A percentile compares a stretch with the other conserved stretches of the same genome.
Conservation (phyloP, 306 rosid species). For the Cicer arietinum region DNA sequence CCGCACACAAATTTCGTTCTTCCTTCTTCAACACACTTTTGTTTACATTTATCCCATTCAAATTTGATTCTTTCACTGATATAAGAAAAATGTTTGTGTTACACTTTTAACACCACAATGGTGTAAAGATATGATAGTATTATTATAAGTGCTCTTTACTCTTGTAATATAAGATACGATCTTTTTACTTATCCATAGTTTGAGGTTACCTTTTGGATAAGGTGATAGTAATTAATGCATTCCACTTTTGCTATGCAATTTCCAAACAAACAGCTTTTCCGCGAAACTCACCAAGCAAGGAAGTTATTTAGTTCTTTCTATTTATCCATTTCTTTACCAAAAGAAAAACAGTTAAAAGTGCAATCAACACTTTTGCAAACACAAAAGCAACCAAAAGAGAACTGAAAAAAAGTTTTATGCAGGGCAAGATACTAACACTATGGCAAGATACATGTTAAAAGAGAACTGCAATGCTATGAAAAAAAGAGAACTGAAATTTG, state of each 20-base stretch:
- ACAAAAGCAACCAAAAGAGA: constrained; percentile 4
- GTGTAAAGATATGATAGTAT: background rate
- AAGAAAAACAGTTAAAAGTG: constrained; percentile 5
- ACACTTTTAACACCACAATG: background rate
- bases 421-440: constrained; percentile 22
- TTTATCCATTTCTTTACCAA: constrained; percentile 26
- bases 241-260: background rate
- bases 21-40: constrained; percentile 4
- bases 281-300: background rate
- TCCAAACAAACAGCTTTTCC: constrained; percentile 20
- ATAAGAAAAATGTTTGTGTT: background rate
- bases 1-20: background rate
- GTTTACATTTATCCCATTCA: background rate
- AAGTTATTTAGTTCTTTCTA: background rate
- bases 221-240: constrained; percentile 7
- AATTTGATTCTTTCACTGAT: background rate
- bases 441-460: background rate
- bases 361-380: background rate
- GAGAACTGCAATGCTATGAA: too few relatives aligned
- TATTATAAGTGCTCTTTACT: constrained; percentile 2
- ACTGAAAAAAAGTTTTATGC: background rate
- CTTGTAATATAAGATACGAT: constrained; percentile 8
- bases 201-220: background rate
- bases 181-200: background rate
- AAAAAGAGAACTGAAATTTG: too few relatives aligned